phyloP scores from a whole-genome alignment of 2,329 filamentous ascomycete species.

The Lojkania enalia region DNA sequence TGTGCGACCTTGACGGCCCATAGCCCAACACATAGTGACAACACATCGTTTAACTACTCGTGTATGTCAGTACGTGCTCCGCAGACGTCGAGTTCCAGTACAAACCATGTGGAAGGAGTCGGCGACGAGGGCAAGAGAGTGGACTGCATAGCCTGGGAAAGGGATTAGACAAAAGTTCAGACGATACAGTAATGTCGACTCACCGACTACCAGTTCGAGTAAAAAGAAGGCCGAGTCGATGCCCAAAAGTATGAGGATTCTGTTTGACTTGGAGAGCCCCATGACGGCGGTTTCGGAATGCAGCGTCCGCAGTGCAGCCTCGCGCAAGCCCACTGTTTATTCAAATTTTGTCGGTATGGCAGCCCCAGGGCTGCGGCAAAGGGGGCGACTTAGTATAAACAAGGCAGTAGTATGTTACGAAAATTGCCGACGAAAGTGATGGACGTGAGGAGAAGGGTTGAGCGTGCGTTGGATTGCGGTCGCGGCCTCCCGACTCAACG shows the following conservation, averaged over 20 bases:
- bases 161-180: conserved; percentile 8
- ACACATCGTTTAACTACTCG: conserved; percentile 88
- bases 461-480: too few species aligned
- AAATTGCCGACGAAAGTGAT: not conserved
- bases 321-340: too few species aligned
- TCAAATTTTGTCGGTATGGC: too few species aligned
- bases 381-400: not conserved
- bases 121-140: conserved; percentile 89
- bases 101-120: conserved; percentile 97
- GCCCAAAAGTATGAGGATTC: conserved; percentile 88
- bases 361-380: not conserved
- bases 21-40: conserved; percentile 86
- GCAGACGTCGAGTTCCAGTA: conserved; percentile 10
- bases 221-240: conserved; percentile 92
- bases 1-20: conserved; percentile 94
- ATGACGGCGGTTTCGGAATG: conserved; percentile 52
- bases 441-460: not conserved
- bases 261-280: conserved; percentile 88
- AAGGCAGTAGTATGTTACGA: not conserved
- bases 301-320: not conserved
- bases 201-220: conserved; percentile 77
- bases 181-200: conserved; percentile 20
- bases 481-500: too few species aligned
- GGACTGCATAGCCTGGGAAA: conserved; percentile 71
- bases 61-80: conserved; percentile 15